Evolutionary conservation across 2,329 filamentous ascomycete genomes (phyloP), one percentile per base, ranked within the genome.

Genomic region (Aspergillus uvarum): DNA sequence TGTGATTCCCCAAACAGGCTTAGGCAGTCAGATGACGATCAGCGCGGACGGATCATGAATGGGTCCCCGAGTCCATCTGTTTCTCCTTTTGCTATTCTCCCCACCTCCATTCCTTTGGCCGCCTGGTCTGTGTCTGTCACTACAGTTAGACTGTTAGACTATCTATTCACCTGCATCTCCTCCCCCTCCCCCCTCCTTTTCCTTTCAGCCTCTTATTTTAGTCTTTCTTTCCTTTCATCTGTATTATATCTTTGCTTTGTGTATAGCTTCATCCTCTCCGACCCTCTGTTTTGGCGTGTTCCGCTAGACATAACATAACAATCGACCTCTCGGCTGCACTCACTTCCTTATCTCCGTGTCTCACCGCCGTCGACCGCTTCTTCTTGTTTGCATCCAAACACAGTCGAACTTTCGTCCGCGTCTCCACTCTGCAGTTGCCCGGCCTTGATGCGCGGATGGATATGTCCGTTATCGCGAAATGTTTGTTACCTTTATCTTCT

Each of bases 381-480:
- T 44, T 44, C 16, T 44, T 44, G 38, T 44, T 44, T 16, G 16
- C 38, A 44, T 44, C 38, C 38, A 12, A 44, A 44, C 29, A 32
- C 53, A 44, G 32, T 44, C 26, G 16, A 22, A 55, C 12, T 44
- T 38, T 47, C 21, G 42, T 47, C 44, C 42, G 11, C 6, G 53
- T 19, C 53, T 31, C 53, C 53, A 55, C 53, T 55, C 42, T 31
- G 29, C 42, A 29, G 32, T 55, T 55, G 19, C 53, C 31, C n/a
- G 51, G 32, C 19, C 12, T 53, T 26, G 48, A n/a, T 24, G 22
- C 22, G 53, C 47, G 21, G 42, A 21, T 55, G 53, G 53, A 55
- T 47, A 55, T 55, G 53, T 31, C n/a, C 24, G 42, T 47, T 47
- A 47, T 31, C 32, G 53, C 47, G 42, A 47, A 47, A 29, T 16